Percentiles rank a stretch among this genome's conserved stretches.
These are phyloP conservation scores for Litsea cubeba DNA, from an alignment of 164 flowering plant species.

Conservation along the genomic window DNA sequence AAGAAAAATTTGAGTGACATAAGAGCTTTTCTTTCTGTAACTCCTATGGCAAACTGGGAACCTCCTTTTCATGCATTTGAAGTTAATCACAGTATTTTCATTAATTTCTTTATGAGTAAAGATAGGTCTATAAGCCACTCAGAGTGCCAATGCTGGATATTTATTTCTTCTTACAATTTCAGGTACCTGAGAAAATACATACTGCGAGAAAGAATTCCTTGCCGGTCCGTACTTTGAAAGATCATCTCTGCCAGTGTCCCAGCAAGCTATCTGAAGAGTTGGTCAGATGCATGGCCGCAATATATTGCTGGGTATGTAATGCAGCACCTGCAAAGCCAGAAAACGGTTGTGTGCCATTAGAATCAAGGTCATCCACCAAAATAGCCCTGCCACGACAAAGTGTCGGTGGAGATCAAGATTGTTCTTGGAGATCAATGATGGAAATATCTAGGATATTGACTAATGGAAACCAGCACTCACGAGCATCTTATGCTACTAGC, in stretches of 20 bases:
- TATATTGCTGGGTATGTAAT: conserved; percentile 61
- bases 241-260: conserved; percentile 74
- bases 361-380: conserved; percentile 55
- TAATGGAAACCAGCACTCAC: conserved; percentile 52
- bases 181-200: neutral
- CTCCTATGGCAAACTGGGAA: too few relatives aligned
- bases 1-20: too few relatives aligned
- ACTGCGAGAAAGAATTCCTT: neutral
- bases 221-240: conserved; percentile 30
- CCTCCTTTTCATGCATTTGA: too few relatives aligned
- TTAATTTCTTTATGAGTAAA: too few relatives aligned
- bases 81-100: too few relatives aligned
- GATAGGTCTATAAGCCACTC: neutral
- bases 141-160: neutral
- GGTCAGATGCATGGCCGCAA: conserved; percentile 80
- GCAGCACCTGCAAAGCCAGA: conserved; percentile 35
- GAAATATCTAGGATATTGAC: conserved; percentile 68
- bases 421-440: conserved; percentile 46
- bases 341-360: conserved; percentile 35
- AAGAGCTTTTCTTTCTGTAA: too few relatives aligned
- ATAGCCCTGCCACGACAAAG: conserved; percentile 38
- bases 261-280: conserved; percentile 79
- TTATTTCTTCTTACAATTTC: conserved; percentile 2
- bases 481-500: conserved; percentile 38
- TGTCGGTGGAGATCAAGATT: conserved; percentile 29